Evolutionary conservation across 768 basidiomycete species (phyloP).

Genomic region (Rhodotorula taiwanensis): DNA sequence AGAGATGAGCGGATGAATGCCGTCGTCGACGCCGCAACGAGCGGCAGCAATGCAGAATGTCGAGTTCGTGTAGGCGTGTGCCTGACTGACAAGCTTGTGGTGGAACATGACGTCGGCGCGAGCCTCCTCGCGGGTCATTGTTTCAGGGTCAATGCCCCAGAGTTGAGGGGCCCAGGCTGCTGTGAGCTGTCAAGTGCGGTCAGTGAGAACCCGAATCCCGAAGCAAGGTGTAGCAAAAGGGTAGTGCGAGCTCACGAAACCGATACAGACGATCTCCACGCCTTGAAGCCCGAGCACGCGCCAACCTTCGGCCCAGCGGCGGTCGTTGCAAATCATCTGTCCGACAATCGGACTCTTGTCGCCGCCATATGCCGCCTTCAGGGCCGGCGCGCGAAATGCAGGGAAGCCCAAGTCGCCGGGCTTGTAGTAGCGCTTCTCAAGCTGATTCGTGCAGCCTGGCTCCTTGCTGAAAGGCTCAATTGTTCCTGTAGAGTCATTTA

Average conservation of each 20-base stretch:
- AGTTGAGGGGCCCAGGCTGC: conserved; percentile 44
- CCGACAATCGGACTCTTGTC: conserved; percentile 41
- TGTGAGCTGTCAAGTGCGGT: conserved; percentile 43
- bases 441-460: conserved; percentile 44
- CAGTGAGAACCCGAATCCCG: no score
- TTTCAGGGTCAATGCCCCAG: conserved; percentile 42
- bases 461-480: conserved; percentile 43
- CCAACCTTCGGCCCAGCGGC: conserved; percentile 45
- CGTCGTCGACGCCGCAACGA: conserved; percentile 42
- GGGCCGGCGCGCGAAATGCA: conserved; percentile 41
- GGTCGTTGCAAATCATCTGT: conserved; percentile 44
- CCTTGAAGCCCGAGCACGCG: conserved; percentile 42
- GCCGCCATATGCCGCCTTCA: conserved; percentile 17
- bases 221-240: background rate
- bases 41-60: conserved; percentile 43
- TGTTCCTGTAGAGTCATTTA: conserved; percentile 12
- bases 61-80: conserved; percentile 44
- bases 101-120: conserved; percentile 44
- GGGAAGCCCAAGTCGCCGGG: conserved; percentile 43
- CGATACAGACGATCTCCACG: conserved; percentile 43
- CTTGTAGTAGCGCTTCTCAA: conserved; percentile 44
- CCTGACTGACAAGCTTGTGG: conserved; percentile 44
- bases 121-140: conserved; percentile 40
- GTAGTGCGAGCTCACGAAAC: conserved; percentile 40
- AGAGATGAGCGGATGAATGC: conserved; percentile 41